These are phyloP conservation scores for Emericellopsis atlantica DNA, from an alignment of 2,329 filamentous ascomycete species.

Conservation along the genomic window DNA sequence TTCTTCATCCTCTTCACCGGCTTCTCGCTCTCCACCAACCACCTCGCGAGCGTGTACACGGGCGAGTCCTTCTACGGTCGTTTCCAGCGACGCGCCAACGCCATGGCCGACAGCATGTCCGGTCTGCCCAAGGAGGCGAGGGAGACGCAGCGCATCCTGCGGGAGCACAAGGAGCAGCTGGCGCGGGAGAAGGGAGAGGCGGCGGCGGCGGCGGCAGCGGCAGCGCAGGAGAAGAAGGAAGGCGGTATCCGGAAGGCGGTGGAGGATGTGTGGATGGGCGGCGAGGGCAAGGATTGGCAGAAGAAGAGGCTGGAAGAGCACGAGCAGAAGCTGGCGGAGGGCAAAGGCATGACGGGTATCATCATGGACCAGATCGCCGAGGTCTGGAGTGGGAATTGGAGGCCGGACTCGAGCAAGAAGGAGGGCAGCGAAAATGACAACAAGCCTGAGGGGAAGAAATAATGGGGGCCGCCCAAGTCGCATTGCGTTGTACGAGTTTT, in stretches of 20 bases:
- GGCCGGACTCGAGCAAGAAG: constrained; percentile 13
- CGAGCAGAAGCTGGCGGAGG: constrained; percentile 38
- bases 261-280: constrained; percentile 45
- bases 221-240: constrained; percentile 12
- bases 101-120: constrained; percentile 33
- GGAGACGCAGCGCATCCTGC: constrained; percentile 31
- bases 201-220: constrained; percentile 10
- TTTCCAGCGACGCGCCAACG: constrained; percentile 26
- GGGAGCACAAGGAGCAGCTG: constrained; percentile 25
- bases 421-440: constrained; percentile 5
- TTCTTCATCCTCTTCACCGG: constrained; percentile 34
- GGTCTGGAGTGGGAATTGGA: constrained; percentile 29
- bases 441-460: neutral
- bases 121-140: constrained; percentile 44
- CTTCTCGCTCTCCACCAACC: constrained; percentile 39
- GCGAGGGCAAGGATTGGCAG: constrained; percentile 40
- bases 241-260: constrained; percentile 18
- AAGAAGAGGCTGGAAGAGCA: constrained; percentile 38
- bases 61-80: constrained; percentile 38
- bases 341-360: constrained; percentile 41
- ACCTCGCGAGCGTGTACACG: constrained; percentile 43
- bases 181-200: constrained; percentile 5
- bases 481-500: neutral
- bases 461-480: neutral
- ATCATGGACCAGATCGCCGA: constrained; percentile 45